Evolutionary conservation across 2,329 filamentous ascomycete genomes (phyloP).

Genomic region (Lecanoromycetidae sp.): DNA sequence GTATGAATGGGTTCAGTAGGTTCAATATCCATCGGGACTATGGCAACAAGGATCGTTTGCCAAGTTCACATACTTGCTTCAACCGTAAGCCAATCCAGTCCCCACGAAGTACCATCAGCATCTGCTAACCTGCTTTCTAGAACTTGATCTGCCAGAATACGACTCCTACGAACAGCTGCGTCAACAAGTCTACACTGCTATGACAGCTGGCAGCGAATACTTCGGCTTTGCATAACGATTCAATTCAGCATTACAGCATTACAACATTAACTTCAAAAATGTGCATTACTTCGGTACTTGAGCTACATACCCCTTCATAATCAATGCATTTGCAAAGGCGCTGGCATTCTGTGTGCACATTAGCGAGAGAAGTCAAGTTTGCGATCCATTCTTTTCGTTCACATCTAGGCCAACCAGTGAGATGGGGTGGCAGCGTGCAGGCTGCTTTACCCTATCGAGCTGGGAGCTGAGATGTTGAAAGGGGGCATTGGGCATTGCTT

Average conservation of each 20-base stretch:
- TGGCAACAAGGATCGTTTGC: constrained; percentile 87
- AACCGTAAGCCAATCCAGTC: constrained; percentile 62
- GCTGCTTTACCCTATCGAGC: neutral
- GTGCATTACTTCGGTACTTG: too few species aligned
- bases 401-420: neutral
- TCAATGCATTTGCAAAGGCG: constrained; percentile 11
- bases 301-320: neutral
- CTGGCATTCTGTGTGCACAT: constrained; percentile 4
- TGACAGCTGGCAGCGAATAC: constrained; percentile 93
- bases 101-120: constrained; percentile 2
- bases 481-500: neutral
- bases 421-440: constrained; percentile 9
- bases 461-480: neutral
- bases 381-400: neutral
- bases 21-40: constrained; percentile 99
- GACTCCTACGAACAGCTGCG: constrained; percentile 88
- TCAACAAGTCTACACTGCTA: constrained; percentile 81
- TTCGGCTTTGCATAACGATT: constrained; percentile 64
- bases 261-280: too few species aligned
- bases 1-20: constrained; percentile 94
- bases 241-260: neutral
- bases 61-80: constrained; percentile 96
- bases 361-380: constrained; percentile 1
- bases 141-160: constrained; percentile 96
- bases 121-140: constrained; percentile 40